Percentiles rank a stretch among this genome's conserved stretches.
These are phyloP conservation scores for Blastocystis sp. DNA, from an alignment of 352 stramenopile species.

Conservation along the genomic window DNA sequence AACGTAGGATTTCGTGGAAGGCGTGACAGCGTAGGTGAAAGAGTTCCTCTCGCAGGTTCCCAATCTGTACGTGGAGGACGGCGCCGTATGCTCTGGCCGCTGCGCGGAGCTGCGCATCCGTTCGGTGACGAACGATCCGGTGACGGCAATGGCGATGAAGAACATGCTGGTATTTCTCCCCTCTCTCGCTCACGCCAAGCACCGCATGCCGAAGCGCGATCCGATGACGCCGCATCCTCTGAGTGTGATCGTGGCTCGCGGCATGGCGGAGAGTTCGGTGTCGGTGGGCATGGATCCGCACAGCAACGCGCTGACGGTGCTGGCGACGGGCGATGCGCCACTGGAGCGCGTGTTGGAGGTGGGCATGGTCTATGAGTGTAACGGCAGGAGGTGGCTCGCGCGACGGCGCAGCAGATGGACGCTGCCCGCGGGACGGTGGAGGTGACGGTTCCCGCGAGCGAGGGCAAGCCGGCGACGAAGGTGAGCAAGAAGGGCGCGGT, in stretches of 20 bases:
- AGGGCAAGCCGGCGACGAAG: slow-evolving; percentile 16
- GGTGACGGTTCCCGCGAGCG: neutral
- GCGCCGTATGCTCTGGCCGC: slow-evolving; percentile 9
- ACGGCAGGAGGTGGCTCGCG: neutral
- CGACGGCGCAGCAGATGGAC: slow-evolving; percentile 20
- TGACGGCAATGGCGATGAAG: slow-evolving; percentile 38
- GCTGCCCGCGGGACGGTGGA: slow-evolving; percentile 2
- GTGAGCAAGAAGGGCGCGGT: neutral
- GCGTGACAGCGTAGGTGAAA: slow-evolving; percentile 34
- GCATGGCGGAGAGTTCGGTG: neutral
- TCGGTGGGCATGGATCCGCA: neutral
- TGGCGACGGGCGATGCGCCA: slow-evolving; percentile 4
- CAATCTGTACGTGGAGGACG: slow-evolving; percentile 51
- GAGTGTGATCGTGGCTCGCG: slow-evolving; percentile 34
- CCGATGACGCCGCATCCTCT: slow-evolving; percentile 31
- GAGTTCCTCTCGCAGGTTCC: slow-evolving; percentile 47
- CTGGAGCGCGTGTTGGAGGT: neutral
- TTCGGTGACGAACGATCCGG: slow-evolving; percentile 32
- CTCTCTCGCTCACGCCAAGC: neutral
- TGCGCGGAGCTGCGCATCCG: slow-evolving; percentile 14
- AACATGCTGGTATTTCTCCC: neutral
- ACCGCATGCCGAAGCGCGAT: slow-evolving; percentile 28
- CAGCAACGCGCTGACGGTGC: slow-evolving; percentile 3
- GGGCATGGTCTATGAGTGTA: neutral
- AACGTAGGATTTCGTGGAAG: neutral